Evolutionary conservation across 108 stramenopile species (phyloP).

Genomic region (Discostella pseudostelligera): DNA sequence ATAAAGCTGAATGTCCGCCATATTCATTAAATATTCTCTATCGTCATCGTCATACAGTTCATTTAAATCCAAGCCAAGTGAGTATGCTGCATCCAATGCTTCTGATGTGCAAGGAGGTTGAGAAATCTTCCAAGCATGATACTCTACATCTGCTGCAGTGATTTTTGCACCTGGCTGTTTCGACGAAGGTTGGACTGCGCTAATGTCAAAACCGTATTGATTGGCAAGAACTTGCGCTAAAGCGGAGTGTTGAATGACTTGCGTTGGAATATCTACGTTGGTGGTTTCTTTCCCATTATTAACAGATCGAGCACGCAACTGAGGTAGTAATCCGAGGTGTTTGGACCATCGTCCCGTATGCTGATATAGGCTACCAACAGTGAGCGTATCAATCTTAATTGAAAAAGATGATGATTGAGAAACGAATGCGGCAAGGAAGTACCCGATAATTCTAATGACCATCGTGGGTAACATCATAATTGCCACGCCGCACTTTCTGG

Average conservation of each 20-base stretch:
- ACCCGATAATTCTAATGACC: too few species aligned
- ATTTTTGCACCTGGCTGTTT: constrained; percentile 20
- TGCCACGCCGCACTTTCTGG: too few species aligned
- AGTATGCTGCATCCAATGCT: constrained; percentile 36
- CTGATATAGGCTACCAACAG: too few species aligned
- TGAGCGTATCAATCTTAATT: too few species aligned
- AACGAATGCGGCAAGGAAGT: too few species aligned
- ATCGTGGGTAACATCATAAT: too few species aligned
- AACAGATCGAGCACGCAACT: background rate
- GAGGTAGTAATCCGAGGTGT: background rate
- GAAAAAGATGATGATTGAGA: too few species aligned
- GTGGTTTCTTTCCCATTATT: background rate
- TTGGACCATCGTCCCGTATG: too few species aligned
- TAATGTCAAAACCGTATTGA: constrained; percentile 37
- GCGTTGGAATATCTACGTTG: too few species aligned
- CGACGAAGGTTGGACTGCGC: constrained; percentile 20
- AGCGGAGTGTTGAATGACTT: constrained; percentile 29
- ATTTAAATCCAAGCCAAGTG: constrained; percentile 36
- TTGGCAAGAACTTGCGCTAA: constrained; percentile 46
- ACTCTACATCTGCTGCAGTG: constrained; percentile 45
- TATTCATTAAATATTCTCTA: constrained; percentile 23
- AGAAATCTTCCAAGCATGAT: constrained; percentile 36
- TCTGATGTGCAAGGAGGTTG: constrained; percentile 42
- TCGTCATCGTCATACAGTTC: constrained; percentile 28
- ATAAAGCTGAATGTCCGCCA: constrained; percentile 33